phyloP scores from a whole-genome alignment of 805 yeast species.

The Pichia eremophila region DNA sequence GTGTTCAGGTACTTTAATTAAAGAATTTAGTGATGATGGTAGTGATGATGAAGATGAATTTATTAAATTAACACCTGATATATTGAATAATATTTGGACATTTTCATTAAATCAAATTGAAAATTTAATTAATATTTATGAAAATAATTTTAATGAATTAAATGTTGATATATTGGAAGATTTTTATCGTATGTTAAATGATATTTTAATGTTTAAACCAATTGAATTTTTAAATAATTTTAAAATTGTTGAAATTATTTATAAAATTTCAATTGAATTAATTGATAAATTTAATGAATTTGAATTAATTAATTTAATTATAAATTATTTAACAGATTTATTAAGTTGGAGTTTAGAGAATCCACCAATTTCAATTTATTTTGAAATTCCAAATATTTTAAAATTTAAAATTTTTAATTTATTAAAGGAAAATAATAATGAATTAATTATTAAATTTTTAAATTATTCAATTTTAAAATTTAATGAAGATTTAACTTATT shows the following conservation, averaged over 20 bases:
- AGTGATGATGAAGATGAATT: conserved; percentile 18
- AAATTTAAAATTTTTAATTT: conserved; percentile 31
- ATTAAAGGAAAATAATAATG: conserved; percentile 45
- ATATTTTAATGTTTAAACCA: conserved; percentile 69
- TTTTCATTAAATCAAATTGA: conserved; percentile 62
- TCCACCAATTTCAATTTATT: conserved; percentile 68
- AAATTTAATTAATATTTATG: conserved; percentile 39
- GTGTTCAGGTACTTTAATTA: conserved; percentile 77
- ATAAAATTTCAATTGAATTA: conserved; percentile 50
- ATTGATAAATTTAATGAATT: conserved; percentile 48
- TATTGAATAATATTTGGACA: conserved; percentile 41
- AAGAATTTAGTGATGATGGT: conserved; percentile 55
- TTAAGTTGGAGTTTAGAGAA: conserved; percentile 74
- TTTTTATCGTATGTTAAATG: conserved; percentile 72
- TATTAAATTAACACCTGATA: conserved; percentile 9
- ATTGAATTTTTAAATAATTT: conserved; percentile 37
- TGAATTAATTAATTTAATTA: conserved; percentile 59
- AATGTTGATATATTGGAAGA: conserved; percentile 68
- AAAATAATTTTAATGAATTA: conserved; percentile 19
- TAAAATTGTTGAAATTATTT: conserved; percentile 40
- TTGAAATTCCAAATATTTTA: conserved; percentile 44
- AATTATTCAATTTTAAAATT: conserved; percentile 64
- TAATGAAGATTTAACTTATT: conserved; percentile 59
- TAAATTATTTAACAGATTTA: conserved; percentile 75
- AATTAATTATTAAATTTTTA: conserved; percentile 45